phyloP scores from a whole-genome alignment of 2,329 filamentous ascomycete genomes.

The Apiospora marii region DNA sequence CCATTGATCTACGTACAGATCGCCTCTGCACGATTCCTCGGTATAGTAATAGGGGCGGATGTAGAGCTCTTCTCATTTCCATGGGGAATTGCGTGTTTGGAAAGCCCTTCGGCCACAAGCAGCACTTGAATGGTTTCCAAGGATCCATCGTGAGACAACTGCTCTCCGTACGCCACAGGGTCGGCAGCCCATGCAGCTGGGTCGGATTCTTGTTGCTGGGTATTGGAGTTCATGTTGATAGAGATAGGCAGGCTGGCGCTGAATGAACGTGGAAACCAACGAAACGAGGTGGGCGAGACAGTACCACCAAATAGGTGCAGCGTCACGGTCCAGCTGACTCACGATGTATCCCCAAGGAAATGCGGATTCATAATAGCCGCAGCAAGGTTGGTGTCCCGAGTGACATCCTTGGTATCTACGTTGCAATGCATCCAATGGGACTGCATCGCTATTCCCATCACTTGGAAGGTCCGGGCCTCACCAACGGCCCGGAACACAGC shows the following conservation, averaged over 20 bases:
- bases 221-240: neutral
- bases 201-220: neutral
- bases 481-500: neutral
- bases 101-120: neutral
- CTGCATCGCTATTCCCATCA: neutral
- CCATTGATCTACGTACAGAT: neutral
- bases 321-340: neutral
- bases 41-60: neutral
- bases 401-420: neutral
- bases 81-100: neutral
- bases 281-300: neutral
- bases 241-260: neutral
- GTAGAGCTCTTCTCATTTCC: neutral
- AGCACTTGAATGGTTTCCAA: neutral
- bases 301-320: neutral
- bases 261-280: neutral
- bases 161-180: neutral
- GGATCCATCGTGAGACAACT: neutral
- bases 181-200: neutral
- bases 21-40: neutral
- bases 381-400: neutral
- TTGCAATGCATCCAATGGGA: neutral
- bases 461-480: slow-evolving; percentile 3
- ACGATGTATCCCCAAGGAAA: neutral
- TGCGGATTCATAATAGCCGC: neutral